These are phyloP conservation scores for Hypoxylon fuscum DNA, from an alignment of 495 filamentous ascomycete species.

Conservation along the genomic window DNA sequence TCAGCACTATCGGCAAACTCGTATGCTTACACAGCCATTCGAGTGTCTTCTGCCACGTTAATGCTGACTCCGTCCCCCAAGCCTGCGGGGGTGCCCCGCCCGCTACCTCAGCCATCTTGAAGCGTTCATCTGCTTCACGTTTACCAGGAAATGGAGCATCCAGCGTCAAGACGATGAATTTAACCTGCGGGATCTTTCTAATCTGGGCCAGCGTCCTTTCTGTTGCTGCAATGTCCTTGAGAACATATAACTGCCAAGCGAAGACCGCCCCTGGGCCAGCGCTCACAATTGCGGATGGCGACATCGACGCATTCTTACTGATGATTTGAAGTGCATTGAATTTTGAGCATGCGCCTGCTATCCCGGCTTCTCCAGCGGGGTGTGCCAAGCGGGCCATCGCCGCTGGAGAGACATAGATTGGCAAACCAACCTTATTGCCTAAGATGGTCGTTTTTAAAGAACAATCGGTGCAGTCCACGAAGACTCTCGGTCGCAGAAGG, in stretches of 20 bases:
- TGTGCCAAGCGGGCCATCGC: slow-evolving; percentile 83
- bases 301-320: slow-evolving; percentile 80
- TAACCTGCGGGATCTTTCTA: slow-evolving; percentile 68
- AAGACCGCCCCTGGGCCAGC: slow-evolving; percentile 70
- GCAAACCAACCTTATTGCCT: slow-evolving; percentile 67
- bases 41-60: slow-evolving; percentile 79
- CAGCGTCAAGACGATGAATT: slow-evolving; percentile 78
- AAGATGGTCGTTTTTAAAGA: slow-evolving; percentile 71
- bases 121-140: slow-evolving; percentile 76
- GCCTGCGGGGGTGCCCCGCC: slow-evolving; percentile 45
- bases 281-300: slow-evolving; percentile 75
- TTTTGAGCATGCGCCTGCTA: slow-evolving; percentile 72
- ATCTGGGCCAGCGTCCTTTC: slow-evolving; percentile 74
- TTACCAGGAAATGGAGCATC: slow-evolving; percentile 85
- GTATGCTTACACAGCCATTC: slow-evolving; percentile 74
- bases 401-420: slow-evolving; percentile 77
- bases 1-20: slow-evolving; percentile 75
- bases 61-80: slow-evolving; percentile 72
- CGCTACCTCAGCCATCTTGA: slow-evolving; percentile 50
- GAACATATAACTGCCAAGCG: slow-evolving; percentile 85
- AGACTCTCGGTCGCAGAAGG: slow-evolving; percentile 78
- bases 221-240: slow-evolving; percentile 73
- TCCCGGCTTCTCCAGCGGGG: slow-evolving; percentile 77
- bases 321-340: slow-evolving; percentile 78
- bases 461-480: slow-evolving; percentile 74